Evolutionary conservation across 2,329 filamentous ascomycete species (phyloP), one percentile per base, ranked within the genome.

Genomic region (Diplodia intermedia): DNA sequence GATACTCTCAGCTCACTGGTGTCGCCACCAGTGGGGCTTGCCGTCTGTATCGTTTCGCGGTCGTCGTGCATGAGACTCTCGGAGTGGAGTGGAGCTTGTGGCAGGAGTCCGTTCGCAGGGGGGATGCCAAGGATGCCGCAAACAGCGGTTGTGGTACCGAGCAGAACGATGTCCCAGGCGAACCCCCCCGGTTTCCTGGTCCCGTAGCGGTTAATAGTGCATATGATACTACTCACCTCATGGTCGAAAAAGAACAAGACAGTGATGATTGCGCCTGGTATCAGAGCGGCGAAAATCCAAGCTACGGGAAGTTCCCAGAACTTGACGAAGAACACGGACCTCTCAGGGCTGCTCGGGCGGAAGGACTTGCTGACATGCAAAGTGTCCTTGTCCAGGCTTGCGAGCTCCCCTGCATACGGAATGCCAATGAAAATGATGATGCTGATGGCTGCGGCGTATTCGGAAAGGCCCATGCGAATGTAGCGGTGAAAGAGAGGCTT

Each of bases 171-270:
- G 71, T 90, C 88, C 86, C 87, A 89, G 1, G 88, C 86, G 71
- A 88, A 90, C 0, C 88, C 88, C 0, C 86, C 85, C 0, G 87
- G 87, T 71, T 90, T 90, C 67, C 80, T 80, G 2, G 84, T 86
- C 8, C 87, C 86, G 73, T 89, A 90, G 4, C 87, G 82, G 50
- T 86, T 80, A 53, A 87, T 83, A 0, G 88, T 90, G 73, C 88
- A 90, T 70, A 90, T 90, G 67, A 90, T 90, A 65, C 86, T 89
- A 74, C 87, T 89, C 65, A 90, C 88, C 75, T 90, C 89, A 72
- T 90, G 88, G 69, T 90, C 88, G 74, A 90, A 90, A 78, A 88
- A 90, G 79, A 90, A 90, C n/a, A 90, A 82, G 0, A 88, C 81
- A 0, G 88, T 90, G 68, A 90, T 87, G 70, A 90, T 89, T 43